Conservation (phyloP, 192 early-diverging fungal species). For the Coemansia sp. region DNA sequence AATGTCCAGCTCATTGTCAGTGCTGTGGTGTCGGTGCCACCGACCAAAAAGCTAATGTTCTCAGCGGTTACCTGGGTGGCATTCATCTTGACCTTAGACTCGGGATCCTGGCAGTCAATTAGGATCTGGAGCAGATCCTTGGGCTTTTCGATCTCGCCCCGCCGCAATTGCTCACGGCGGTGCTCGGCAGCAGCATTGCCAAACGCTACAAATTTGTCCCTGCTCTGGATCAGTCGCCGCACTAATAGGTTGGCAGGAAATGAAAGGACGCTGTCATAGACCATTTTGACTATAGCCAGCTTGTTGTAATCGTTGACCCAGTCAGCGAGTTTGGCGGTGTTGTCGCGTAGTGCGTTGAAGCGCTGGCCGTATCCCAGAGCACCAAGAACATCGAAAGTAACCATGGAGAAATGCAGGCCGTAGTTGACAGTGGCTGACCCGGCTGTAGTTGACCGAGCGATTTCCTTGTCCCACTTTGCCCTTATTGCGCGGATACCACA, state of each 20-base stretch:
- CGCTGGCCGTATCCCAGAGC: slow-evolving; percentile 40
- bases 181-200: slow-evolving; percentile 9
- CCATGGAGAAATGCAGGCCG: slow-evolving; percentile 24
- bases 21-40: slow-evolving; percentile 48
- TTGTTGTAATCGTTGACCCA: slow-evolving; percentile 26
- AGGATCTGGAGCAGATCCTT: slow-evolving; percentile 48
- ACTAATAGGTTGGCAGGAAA: slow-evolving; percentile 16
- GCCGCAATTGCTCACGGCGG: slow-evolving; percentile 15
- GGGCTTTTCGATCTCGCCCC: slow-evolving; percentile 25
- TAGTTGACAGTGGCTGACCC: slow-evolving; percentile 24
- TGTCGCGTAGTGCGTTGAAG: slow-evolving; percentile 30
- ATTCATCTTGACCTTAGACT: slow-evolving; percentile 39
- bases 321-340: slow-evolving; percentile 16
- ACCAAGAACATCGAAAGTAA: slow-evolving; percentile 35
- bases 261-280: neutral
- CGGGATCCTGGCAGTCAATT: slow-evolving; percentile 45
- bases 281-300: slow-evolving; percentile 11
- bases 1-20: slow-evolving; percentile 43
- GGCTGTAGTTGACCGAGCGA: neutral
- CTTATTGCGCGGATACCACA: slow-evolving; percentile 27
- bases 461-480: slow-evolving; percentile 28
- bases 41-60: slow-evolving; percentile 27
- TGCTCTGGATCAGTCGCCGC: slow-evolving; percentile 16
- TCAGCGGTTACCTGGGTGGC: slow-evolving; percentile 34
- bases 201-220: slow-evolving; percentile 26